phyloP scores from a whole-genome alignment of 176 grass and related monocot species.

The Carex pumila region DNA sequence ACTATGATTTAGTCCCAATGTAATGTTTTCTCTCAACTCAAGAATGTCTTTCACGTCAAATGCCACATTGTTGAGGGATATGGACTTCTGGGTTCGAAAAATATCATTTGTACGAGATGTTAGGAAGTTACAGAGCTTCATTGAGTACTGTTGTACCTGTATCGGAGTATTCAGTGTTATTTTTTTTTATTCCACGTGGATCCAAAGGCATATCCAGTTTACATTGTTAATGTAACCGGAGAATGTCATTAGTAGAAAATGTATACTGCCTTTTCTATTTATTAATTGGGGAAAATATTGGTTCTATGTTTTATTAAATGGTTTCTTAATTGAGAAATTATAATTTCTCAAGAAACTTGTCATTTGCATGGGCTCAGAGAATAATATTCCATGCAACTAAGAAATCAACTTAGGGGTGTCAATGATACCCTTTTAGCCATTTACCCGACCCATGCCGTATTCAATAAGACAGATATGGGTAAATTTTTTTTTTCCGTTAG shows the following conservation, averaged over 20 bases:
- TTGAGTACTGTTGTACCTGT: neutral
- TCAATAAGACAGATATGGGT: no score
- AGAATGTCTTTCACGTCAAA: neutral
- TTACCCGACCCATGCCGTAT: no score
- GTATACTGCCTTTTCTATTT: no score
- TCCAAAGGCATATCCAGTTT: neutral
- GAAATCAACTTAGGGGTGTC: no score
- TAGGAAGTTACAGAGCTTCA: neutral
- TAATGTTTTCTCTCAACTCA: conserved; percentile 47
- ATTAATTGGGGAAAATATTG: no score
- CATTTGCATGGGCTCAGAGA: no score
- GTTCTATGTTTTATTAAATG: no score
- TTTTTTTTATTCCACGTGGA: neutral
- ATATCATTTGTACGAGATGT: neutral
- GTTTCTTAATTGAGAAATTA: no score
- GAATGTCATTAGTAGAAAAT: neutral
- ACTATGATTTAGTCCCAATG: conserved; percentile 45
- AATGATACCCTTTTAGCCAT: no score
- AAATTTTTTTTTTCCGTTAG: no score
- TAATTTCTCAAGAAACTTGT: no score
- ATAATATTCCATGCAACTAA: no score
- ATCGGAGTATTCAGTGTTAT: neutral
- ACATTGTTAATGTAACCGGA: neutral
- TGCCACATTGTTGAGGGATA: neutral
- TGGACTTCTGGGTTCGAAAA: neutral